Conservation (phyloP, 116 monocot species). For the Zostera marina region DNA sequence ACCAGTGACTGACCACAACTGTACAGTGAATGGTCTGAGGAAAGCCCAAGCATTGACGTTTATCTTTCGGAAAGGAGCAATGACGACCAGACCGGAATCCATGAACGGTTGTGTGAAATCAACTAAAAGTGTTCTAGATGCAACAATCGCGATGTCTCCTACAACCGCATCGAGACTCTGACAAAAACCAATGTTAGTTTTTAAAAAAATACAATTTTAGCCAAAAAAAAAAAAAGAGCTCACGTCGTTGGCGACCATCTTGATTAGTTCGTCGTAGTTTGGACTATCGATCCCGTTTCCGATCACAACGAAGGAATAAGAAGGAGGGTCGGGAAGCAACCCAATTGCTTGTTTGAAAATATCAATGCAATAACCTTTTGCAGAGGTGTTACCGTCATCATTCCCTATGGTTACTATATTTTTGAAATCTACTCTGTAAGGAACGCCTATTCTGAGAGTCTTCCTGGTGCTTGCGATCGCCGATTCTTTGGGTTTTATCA, state of each 20-base stretch:
- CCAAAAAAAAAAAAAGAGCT: conserved; percentile 7
- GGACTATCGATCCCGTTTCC: conserved; percentile 77
- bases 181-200: not conserved
- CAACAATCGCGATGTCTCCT: conserved; percentile 3
- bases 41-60: not conserved
- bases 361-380: conserved; percentile 74
- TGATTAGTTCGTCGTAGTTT: conserved; percentile 59
- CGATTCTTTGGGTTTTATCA: conserved; percentile 63
- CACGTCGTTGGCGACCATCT: conserved; percentile 69
- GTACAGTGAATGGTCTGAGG: not conserved
- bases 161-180: not conserved
- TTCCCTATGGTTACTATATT: conserved; percentile 38
- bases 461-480: conserved; percentile 72
- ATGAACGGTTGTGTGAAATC: conserved; percentile 5
- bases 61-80: not conserved
- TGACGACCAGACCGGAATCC: not conserved
- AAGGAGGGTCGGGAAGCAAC: conserved; percentile 73
- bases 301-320: conserved; percentile 41
- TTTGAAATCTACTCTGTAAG: conserved; percentile 53
- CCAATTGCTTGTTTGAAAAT: conserved; percentile 68
- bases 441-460: conserved; percentile 60
- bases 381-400: conserved; percentile 17
- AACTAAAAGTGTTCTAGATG: not conserved
- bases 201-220: not conserved
- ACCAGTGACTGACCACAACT: not conserved